Evolutionary conservation across 1,284 basidiomycete species (phyloP).

Genomic region (Ganoderma lingzhi): DNA sequence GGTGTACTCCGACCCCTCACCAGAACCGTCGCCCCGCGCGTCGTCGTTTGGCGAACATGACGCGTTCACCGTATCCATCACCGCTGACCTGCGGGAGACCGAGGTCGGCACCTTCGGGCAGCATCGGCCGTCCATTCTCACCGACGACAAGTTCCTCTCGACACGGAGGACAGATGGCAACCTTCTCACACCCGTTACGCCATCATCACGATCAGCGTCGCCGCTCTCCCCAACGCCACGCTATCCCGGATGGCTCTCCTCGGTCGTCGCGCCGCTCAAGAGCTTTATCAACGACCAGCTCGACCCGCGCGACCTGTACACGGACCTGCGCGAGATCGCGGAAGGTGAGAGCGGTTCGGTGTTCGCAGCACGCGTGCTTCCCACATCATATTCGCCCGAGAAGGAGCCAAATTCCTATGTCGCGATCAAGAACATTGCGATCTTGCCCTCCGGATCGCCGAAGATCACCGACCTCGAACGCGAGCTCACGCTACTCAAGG

Average conservation of each 20-base stretch:
- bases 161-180: conserved; percentile 23
- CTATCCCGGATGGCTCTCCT: conserved; percentile 50
- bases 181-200: conserved; percentile 25
- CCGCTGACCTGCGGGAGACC: conserved; percentile 23
- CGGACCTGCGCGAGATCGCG: conserved; percentile 75
- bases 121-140: conserved; percentile 38
- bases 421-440: conserved; percentile 76
- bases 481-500: conserved; percentile 66
- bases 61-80: conserved; percentile 31
- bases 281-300: conserved; percentile 67
- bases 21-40: conserved; percentile 37
- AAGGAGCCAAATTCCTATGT: conserved; percentile 43
- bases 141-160: conserved; percentile 35
- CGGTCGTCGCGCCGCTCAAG: conserved; percentile 66
- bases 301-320: conserved; percentile 68
- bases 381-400: conserved; percentile 46
- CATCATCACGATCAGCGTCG: conserved; percentile 33
- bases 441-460: conserved; percentile 62
- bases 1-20: conserved; percentile 38
- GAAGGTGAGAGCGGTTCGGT: conserved; percentile 83
- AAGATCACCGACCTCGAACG: conserved; percentile 69
- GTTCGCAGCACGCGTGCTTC: conserved; percentile 63
- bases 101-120: conserved; percentile 19
- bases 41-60: conserved; percentile 35
- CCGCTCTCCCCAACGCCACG: conserved; percentile 37